phyloP scores from a whole-genome alignment of 345 rosid species.

The Tarenaya hassleriana region DNA sequence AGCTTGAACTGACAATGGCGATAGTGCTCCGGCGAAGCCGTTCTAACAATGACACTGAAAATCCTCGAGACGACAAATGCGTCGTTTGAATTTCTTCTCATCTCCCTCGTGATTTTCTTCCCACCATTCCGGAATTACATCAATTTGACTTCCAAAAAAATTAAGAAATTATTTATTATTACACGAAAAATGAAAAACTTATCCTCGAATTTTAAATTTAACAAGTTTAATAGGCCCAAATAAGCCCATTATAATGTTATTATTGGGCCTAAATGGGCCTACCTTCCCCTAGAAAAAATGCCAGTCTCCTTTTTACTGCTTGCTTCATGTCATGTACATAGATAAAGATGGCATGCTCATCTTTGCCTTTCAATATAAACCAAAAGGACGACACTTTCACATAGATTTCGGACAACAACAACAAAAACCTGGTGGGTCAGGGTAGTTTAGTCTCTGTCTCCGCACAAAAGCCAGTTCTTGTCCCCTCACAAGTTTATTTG shows the following conservation, averaged over 20 bases:
- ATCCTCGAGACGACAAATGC: conserved; percentile 10
- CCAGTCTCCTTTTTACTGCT: no score
- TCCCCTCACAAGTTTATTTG: conserved; percentile 34
- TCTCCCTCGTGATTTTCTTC: conserved; percentile 24
- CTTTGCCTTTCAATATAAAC: neutral
- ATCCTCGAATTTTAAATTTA: neutral
- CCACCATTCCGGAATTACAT: neutral
- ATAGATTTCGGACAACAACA: neutral
- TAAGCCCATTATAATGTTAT: no score
- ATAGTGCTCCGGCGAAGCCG: neutral
- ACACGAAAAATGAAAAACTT: neutral
- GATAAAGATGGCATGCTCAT: no score
- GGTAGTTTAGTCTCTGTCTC: conserved; percentile 5
- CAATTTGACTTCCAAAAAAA: no score
- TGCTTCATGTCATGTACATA: no score
- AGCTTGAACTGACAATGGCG: neutral
- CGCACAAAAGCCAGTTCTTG: conserved; percentile 2
- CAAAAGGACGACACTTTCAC: conserved; percentile 6
- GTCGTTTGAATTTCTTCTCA: conserved; percentile 21
- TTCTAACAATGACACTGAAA: neutral
- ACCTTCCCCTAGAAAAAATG: no score
- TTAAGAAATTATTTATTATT: no score
- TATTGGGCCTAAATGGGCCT: no score
- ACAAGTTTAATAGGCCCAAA: neutral
- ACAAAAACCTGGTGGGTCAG: conserved; percentile 11